These are phyloP conservation scores for Abelmoschus esculentus DNA, from an alignment of 345 rosid species.

Conservation along the genomic window DNA sequence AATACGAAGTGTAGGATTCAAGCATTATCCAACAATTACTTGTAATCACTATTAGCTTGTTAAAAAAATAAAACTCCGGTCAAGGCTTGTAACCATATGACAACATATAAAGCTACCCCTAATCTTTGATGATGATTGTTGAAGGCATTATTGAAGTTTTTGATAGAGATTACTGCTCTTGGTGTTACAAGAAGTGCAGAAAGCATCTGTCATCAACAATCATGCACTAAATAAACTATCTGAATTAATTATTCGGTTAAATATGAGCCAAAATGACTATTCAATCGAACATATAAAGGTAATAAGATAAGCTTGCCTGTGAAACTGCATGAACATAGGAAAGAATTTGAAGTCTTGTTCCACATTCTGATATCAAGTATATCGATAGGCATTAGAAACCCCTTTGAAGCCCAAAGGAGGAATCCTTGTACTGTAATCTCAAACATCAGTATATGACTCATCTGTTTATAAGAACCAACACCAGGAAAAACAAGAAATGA, in stretches of 20 bases:
- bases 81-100: background rate
- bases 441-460: conserved; percentile 39
- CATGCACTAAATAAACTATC: too few species aligned
- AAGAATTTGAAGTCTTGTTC: conserved; percentile 42
- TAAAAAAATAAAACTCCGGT: too few species aligned
- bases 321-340: conserved; percentile 57
- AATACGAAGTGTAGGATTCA: too few species aligned
- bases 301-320: conserved; percentile 43
- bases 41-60: too few species aligned
- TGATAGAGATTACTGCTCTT: background rate
- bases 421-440: conserved; percentile 67
- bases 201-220: background rate
- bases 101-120: background rate
- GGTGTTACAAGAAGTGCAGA: background rate
- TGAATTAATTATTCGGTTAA: too few species aligned
- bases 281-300: background rate
- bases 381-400: conserved; percentile 73
- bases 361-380: conserved; percentile 60
- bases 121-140: background rate
- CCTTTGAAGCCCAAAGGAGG: conserved; percentile 83
- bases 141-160: background rate
- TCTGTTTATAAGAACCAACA: conserved; percentile 23
- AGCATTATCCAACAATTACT: too few species aligned
- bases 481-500: background rate
- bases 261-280: too few species aligned